phyloP scores from a whole-genome alignment of 345 rosid species.

The Heritiera littoralis region DNA sequence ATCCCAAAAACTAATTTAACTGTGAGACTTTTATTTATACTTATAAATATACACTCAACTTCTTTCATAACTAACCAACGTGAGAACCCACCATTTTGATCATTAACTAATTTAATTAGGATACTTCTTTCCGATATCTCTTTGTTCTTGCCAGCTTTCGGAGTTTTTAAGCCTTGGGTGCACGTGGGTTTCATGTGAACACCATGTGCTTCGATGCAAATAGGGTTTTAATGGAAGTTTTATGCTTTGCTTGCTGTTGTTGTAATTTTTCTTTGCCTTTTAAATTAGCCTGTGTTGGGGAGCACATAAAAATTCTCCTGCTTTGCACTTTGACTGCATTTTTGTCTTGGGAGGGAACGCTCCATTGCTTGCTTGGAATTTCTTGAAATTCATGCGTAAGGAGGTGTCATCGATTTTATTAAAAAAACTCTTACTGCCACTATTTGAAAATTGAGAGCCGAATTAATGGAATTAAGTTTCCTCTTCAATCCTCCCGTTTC shows the following conservation, averaged over 20 bases:
- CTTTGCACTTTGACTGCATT: neutral
- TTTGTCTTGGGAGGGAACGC: neutral
- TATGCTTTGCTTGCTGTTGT: neutral
- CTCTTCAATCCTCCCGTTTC: neutral
- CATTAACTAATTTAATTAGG: too few species aligned
- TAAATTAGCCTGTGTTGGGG: neutral
- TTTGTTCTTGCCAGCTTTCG: too few species aligned
- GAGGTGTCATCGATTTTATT: neutral
- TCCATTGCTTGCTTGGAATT: neutral
- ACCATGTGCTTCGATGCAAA: neutral
- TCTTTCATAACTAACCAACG: too few species aligned
- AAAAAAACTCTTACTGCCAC: too few species aligned
- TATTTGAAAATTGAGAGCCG: neutral
- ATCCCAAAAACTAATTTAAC: too few species aligned
- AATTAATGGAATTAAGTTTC: neutral
- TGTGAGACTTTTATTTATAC: too few species aligned
- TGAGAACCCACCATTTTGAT: too few species aligned
- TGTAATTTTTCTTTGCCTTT: neutral
- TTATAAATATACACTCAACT: too few species aligned
- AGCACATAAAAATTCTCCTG: too few species aligned
- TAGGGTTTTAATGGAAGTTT: conserved; percentile 10
- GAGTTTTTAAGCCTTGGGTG: neutral
- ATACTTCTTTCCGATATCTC: too few species aligned
- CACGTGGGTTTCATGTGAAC: neutral
- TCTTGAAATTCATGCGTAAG: neutral